Percentiles rank a stretch among this genome's conserved stretches.
Conservation (phyloP, 495 filamentous ascomycete species). For the Bathelium albidoporum region DNA sequence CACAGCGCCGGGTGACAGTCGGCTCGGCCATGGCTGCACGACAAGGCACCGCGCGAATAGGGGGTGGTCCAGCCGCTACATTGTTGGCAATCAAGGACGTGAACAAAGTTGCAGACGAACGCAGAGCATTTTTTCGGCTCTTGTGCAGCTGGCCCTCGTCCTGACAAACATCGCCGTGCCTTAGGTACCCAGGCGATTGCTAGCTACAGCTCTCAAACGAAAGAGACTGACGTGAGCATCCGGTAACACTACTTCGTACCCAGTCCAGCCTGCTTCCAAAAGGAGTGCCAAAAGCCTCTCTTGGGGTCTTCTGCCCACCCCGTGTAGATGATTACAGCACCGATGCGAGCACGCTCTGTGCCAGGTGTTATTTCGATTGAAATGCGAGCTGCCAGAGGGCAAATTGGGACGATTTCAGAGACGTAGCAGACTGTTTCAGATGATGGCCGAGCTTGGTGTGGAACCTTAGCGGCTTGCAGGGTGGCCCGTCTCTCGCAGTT, state of each 20-base stretch:
- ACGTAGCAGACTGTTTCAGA: neutral
- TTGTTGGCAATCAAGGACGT: neutral
- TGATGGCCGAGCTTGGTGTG: neutral
- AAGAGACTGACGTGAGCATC: slow-evolving; percentile 3
- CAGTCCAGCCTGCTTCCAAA: too few relatives aligned
- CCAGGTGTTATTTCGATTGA: neutral
- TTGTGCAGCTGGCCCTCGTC: too few relatives aligned
- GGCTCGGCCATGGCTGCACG: neutral
- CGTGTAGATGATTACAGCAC: neutral
- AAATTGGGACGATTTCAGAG: too few relatives aligned
- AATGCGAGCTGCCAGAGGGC: neutral
- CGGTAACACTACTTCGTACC: neutral
- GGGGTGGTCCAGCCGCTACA: neutral
- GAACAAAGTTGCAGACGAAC: too few relatives aligned
- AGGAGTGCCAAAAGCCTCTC: neutral
- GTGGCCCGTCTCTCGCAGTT: too few relatives aligned
- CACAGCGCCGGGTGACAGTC: neutral
- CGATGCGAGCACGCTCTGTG: neutral
- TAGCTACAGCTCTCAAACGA: too few relatives aligned
- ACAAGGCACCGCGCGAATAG: neutral
- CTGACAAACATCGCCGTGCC: too few relatives aligned
- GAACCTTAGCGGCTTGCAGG: neutral
- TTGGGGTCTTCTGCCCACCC: neutral
- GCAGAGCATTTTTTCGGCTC: too few relatives aligned
- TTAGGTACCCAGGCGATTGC: too few relatives aligned